Evolutionary conservation across 2,329 filamentous ascomycete species (phyloP).

Genomic region (Curvularia hawaiiensis): DNA sequence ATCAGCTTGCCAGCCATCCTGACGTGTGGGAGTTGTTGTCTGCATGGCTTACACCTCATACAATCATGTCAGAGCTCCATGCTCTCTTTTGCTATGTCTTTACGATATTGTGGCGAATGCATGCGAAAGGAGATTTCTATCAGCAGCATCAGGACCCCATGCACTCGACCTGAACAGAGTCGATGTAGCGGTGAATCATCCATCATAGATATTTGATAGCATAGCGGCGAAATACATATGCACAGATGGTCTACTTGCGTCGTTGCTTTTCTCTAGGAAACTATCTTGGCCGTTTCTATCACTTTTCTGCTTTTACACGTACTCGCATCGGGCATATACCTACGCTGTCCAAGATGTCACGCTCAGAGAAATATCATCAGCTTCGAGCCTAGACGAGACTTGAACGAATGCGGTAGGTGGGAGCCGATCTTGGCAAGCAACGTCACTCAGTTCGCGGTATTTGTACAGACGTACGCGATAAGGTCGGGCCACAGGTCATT

Average conservation of each 20-base stretch:
- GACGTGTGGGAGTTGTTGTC: too few species aligned
- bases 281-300: background rate
- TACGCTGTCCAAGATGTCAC: background rate
- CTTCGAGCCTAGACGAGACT: background rate
- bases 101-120: background rate
- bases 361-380: background rate
- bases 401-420: slow-evolving; percentile 25
- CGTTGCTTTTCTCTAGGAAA: background rate
- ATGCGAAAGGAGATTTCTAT: background rate
- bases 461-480: slow-evolving; percentile 20
- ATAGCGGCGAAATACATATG: too few species aligned
- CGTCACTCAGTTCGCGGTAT: slow-evolving; percentile 33
- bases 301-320: background rate
- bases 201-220: background rate
- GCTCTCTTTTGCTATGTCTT: background rate
- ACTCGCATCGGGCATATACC: background rate
- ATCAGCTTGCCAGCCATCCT: too few species aligned
- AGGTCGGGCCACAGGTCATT: slow-evolving; percentile 20
- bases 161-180: too few species aligned
- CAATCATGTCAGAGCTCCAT: background rate
- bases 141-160: background rate
- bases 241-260: background rate
- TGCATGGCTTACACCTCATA: background rate
- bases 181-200: too few species aligned
- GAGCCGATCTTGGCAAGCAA: slow-evolving; percentile 15